A percentile compares a stretch with the other conserved stretches of the same genome.
Evolutionary conservation across 2,329 filamentous ascomycete species (phyloP).

Genomic region (Penicillium digitatum): DNA sequence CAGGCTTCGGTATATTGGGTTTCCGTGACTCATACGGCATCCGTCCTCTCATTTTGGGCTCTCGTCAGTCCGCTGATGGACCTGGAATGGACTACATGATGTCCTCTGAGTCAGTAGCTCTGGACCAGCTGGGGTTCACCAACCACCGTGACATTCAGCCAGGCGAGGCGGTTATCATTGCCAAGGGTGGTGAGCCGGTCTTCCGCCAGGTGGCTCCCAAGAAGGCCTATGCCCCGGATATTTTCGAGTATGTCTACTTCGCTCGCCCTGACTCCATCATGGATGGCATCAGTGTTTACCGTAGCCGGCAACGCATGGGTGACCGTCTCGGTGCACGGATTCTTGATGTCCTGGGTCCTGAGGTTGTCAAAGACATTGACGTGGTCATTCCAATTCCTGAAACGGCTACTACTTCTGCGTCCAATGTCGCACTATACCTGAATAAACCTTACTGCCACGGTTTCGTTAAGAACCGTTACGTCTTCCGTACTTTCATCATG

Average conservation of each 20-base stretch:
- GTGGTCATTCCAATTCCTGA: slow-evolving; percentile 76
- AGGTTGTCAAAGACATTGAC: slow-evolving; percentile 72
- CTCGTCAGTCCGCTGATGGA: slow-evolving; percentile 62
- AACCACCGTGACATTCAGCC: slow-evolving; percentile 74
- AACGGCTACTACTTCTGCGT: slow-evolving; percentile 77
- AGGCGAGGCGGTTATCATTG: slow-evolving; percentile 79
- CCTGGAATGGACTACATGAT: slow-evolving; percentile 79
- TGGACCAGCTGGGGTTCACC: slow-evolving; percentile 74
- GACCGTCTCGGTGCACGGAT: slow-evolving; percentile 72
- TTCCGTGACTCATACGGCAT: slow-evolving; percentile 80
- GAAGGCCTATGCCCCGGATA: slow-evolving; percentile 73
- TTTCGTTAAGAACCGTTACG: slow-evolving; percentile 86
- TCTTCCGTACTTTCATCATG: slow-evolving; percentile 85
- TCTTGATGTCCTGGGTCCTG: slow-evolving; percentile 61
- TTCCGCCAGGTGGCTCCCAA: slow-evolving; percentile 70
- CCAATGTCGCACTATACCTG: slow-evolving; percentile 68
- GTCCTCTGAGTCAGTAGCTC: slow-evolving; percentile 81
- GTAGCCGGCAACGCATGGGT: slow-evolving; percentile 82
- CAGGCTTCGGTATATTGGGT: slow-evolving; percentile 71
- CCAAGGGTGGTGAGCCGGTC: slow-evolving; percentile 69
- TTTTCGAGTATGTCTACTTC: slow-evolving; percentile 87
- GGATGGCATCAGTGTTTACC: slow-evolving; percentile 82
- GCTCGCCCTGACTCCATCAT: slow-evolving; percentile 76
- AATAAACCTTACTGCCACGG: slow-evolving; percentile 74
- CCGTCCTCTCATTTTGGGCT: slow-evolving; percentile 75